Conservation (phyloP, 2,329 filamentous ascomycete genomes). For the Dactylellina haptotyla region DNA sequence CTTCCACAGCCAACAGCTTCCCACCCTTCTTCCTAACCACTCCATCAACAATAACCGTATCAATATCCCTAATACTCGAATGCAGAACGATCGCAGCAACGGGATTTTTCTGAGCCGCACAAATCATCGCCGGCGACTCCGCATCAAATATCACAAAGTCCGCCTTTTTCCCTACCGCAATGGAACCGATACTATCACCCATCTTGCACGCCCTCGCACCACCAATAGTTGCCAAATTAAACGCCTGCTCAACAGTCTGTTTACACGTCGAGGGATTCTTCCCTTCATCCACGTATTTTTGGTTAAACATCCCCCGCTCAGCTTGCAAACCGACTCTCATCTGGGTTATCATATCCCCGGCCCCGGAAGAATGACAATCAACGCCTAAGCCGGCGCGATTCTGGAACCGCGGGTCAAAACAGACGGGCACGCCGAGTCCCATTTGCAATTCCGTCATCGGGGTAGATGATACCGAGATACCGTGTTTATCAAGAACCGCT, state of each 20-base stretch:
- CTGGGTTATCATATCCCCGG: constrained; percentile 59
- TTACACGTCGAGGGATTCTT: constrained; percentile 58
- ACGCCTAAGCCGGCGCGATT: constrained; percentile 60
- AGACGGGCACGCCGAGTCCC: constrained; percentile 62
- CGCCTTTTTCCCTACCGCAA: constrained; percentile 64
- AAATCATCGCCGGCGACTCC: constrained; percentile 62
- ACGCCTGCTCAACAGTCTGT: constrained; percentile 63
- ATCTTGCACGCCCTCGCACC: constrained; percentile 64
- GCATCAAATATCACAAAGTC: constrained; percentile 66
- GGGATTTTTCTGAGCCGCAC: constrained; percentile 62
- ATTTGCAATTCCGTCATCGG: constrained; percentile 68
- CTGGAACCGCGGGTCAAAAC: constrained; percentile 59
- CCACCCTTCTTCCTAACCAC: constrained; percentile 61
- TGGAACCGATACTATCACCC: constrained; percentile 63
- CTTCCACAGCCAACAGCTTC: constrained; percentile 58
- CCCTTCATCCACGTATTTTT: constrained; percentile 57
- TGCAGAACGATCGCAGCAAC: constrained; percentile 64
- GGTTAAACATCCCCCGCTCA: constrained; percentile 59
- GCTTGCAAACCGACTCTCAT: constrained; percentile 60
- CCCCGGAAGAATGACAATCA: constrained; percentile 60
- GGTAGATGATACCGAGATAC: constrained; percentile 63
- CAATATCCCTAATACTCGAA: constrained; percentile 62
- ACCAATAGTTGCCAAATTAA: constrained; percentile 66
- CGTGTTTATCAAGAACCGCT: constrained; percentile 59
- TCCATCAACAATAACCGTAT: constrained; percentile 64